Evolutionary conservation across 345 rosid species (phyloP).

Genomic region (Ceriops decandra): DNA sequence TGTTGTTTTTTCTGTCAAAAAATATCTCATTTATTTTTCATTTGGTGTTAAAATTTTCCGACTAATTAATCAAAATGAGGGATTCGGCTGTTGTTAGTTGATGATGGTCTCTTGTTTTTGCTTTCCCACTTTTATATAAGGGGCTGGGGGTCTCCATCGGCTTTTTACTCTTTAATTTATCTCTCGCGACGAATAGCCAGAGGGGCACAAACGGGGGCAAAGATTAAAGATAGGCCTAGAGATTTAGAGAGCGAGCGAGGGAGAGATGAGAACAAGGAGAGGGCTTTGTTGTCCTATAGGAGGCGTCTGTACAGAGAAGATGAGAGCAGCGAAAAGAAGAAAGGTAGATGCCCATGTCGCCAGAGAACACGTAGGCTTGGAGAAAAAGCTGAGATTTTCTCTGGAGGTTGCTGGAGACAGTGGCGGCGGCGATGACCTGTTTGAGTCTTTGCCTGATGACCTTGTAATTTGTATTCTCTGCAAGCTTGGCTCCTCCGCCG

Average conservation of each 20-base stretch:
- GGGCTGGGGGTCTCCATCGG: conserved; percentile 20
- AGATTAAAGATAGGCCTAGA: not conserved
- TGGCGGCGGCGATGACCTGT: conserved; percentile 32
- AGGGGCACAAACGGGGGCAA: conserved; percentile 8
- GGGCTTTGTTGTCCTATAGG: conserved; percentile 44
- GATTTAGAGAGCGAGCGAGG: not conserved
- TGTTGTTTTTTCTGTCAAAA: too few relatives aligned
- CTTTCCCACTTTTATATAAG: conserved; percentile 30
- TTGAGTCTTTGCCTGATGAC: conserved; percentile 77
- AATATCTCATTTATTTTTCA: too few relatives aligned
- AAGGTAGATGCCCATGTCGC: conserved; percentile 5
- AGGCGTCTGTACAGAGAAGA: conserved; percentile 22
- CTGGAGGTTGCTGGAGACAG: conserved; percentile 11
- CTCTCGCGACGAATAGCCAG: conserved; percentile 23
- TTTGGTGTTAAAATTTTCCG: too few relatives aligned
- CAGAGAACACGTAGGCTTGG: conserved; percentile 27
- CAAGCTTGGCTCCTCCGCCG: conserved; percentile 55
- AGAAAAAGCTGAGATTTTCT: conserved; percentile 38
- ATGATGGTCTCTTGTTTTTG: conserved; percentile 7
- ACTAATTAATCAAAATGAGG: not conserved
- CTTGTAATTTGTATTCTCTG: conserved; percentile 61
- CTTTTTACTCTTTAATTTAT: conserved; percentile 20
- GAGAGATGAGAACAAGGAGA: conserved; percentile 52
- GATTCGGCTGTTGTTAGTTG: conserved; percentile 31
- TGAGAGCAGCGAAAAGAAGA: conserved; percentile 5